Evolutionary conservation across 805 yeast species (phyloP).

Genomic region (Blastobotrys chiropterorum): DNA sequence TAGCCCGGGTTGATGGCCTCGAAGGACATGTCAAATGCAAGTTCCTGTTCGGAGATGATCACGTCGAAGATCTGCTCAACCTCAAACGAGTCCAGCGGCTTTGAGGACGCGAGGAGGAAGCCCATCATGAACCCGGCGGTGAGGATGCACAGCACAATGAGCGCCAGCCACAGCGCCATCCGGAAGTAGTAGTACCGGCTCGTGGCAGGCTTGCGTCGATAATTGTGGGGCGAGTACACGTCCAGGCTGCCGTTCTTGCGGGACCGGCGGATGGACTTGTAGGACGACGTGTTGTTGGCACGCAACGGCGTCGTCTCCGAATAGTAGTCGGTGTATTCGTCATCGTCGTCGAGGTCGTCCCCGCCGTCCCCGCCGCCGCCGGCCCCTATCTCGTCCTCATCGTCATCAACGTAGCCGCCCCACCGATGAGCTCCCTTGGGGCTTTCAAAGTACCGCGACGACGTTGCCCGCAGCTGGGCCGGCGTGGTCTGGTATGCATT

Average conservation of each 20-base stretch:
- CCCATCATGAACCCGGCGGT: constrained; percentile 73
- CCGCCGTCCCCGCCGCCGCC: constrained; percentile 37
- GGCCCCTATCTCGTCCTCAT: constrained; percentile 36
- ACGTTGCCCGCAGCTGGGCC: constrained; percentile 7
- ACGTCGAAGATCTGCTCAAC: constrained; percentile 62
- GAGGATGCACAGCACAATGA: constrained; percentile 25
- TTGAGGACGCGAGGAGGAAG: constrained; percentile 76
- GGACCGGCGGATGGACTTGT: constrained; percentile 18
- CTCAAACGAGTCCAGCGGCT: constrained; percentile 65
- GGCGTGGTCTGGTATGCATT: constrained; percentile 11
- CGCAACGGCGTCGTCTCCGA: constrained; percentile 32
- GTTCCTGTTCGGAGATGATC: constrained; percentile 74
- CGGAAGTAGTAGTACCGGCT: constrained; percentile 23
- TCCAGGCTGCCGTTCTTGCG: constrained; percentile 17
- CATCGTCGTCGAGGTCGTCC: constrained; percentile 37
- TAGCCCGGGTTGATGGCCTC: constrained; percentile 87
- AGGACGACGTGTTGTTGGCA: constrained; percentile 4
- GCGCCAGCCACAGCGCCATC: constrained; percentile 28
- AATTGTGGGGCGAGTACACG: constrained; percentile 46
- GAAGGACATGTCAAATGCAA: constrained; percentile 70
- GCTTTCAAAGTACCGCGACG: constrained; percentile 9
- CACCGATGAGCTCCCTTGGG: constrained; percentile 7
- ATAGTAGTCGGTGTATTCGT: constrained; percentile 19
- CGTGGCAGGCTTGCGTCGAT: constrained; percentile 17
- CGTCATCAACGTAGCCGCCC: constrained; percentile 30